phyloP scores from a whole-genome alignment of 345 rosid species.

The Hibiscus tridactylites region DNA sequence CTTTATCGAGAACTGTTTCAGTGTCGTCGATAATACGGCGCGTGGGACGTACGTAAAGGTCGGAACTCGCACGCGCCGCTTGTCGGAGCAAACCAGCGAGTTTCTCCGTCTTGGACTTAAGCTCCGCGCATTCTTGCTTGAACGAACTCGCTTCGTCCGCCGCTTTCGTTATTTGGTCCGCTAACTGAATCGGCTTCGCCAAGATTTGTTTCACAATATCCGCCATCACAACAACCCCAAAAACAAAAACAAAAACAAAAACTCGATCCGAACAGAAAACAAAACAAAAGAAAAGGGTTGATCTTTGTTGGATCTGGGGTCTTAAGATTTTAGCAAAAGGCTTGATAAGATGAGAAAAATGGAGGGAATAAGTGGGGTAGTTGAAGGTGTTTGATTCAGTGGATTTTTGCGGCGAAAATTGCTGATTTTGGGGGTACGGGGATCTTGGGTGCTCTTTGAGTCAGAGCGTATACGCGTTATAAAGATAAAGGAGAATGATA shows the following conservation, averaged over 20 bases:
- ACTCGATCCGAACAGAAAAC: not conserved
- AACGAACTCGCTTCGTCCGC: slow-evolving; percentile 73
- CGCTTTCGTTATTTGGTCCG: slow-evolving; percentile 71
- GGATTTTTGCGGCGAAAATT: not conserved
- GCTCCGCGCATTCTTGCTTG: slow-evolving; percentile 78
- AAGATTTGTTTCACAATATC: slow-evolving; percentile 75
- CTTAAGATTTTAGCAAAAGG: not conserved
- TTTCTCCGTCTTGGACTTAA: slow-evolving; percentile 76
- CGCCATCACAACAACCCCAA: slow-evolving; percentile 37
- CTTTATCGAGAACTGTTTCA: slow-evolving; percentile 79
- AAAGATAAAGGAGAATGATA: not conserved
- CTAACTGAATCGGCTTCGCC: slow-evolving; percentile 79
- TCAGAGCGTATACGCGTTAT: not conserved
- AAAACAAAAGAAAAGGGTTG: not conserved
- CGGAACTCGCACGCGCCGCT: slow-evolving; percentile 85
- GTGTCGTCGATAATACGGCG: slow-evolving; percentile 86
- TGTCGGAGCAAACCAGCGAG: slow-evolving; percentile 77
- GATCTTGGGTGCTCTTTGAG: not conserved
- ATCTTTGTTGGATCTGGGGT: not conserved
- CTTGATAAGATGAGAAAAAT: slow-evolving; percentile 13
- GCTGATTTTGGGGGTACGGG: not conserved
- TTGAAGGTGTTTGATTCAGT: not conserved
- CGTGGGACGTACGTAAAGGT: slow-evolving; percentile 89
- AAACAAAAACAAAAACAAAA: not conserved
- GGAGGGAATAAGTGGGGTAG: not conserved